Base-by-base conservation (phyloP, 2,329 filamentous ascomycete genomes). In the Chrysosporium keratinophilum region DNA sequence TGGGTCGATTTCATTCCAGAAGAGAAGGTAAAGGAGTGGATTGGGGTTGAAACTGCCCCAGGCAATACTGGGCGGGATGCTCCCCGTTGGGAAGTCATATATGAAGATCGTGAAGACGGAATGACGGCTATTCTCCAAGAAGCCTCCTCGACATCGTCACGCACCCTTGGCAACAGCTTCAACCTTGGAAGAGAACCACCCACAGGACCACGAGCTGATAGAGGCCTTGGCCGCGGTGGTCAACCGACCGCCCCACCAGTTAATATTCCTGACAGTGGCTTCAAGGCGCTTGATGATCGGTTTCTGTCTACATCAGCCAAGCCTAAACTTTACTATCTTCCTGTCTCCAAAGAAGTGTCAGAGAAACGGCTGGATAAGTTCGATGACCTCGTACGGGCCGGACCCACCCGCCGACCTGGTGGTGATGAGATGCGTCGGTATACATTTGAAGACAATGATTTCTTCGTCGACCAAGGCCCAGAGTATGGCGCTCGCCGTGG, bases 1-100 rank as follows among this genome's bases (percentile, higher is more conserved):
- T 94, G 85, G 80, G 87, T 88, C 2, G 93, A 98, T 67, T 97
- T 93, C 66, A 78, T 97, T 17, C 91, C 91, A 0, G 79, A 85
- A 15, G 82, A 88, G 23, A 80, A 82, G 58, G 77, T 94, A 3
- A 67, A 73, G 12, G 78, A 78, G 20, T 97, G 89, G 88, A 84
- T 94, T 55, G 77, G 80, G 6, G 77, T 71, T 40, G 88, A 95
- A 67, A 73, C 82, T 61, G 67, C 74, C 62, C 71, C 60, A 63
- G 75, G 58, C 60, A 67, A 65, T 67, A 77, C 63, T 15, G 60
- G 66, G 51, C 67, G 65, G 11, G 62, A 65, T 50, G 65, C 65
- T 3, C 75, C 83, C 10, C 71, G 76, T 20, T 95, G 85, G 82
- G 87, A 91, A 68, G 80, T 95, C 5, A 69, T 77, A 5, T 95